Conservation (phyloP, 345 rosid genomes). For the Ceriops zippeliana region DNA sequence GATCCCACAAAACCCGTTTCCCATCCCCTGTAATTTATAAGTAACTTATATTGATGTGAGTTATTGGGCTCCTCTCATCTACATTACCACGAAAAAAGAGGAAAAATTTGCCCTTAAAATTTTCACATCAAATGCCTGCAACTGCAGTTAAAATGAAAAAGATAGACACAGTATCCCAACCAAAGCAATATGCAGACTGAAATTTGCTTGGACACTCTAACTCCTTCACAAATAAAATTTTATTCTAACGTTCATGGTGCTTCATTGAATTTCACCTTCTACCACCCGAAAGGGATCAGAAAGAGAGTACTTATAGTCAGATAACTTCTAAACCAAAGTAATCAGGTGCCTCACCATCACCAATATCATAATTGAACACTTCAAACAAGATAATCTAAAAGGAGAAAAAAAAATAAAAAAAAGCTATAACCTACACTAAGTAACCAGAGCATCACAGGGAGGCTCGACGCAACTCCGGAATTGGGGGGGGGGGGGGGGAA, state of each 20-base stretch:
- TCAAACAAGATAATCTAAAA: neutral
- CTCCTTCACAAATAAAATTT: neutral
- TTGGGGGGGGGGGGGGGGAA: no score
- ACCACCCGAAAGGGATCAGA: neutral
- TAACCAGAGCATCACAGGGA: neutral
- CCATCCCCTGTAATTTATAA: neutral
- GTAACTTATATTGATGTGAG: neutral
- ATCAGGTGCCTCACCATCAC: neutral
- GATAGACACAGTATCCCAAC: neutral
- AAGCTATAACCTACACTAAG: neutral
- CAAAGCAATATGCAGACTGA: neutral
- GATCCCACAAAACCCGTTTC: neutral
- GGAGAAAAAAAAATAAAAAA: neutral
- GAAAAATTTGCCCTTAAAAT: neutral
- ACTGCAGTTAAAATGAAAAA: neutral
- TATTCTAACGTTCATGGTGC: neutral
- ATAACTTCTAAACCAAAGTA: slow-evolving; percentile 2
- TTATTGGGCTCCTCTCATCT: neutral
- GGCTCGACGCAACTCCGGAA: neutral
- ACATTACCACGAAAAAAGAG: neutral
- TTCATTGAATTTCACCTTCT: neutral
- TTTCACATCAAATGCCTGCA: neutral
- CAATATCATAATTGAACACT: neutral
- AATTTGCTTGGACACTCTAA: neutral
- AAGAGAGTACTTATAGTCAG: neutral